Base-by-base conservation (phyloP, 495 filamentous ascomycete genomes). In the Penicillium egyptiacum region DNA sequence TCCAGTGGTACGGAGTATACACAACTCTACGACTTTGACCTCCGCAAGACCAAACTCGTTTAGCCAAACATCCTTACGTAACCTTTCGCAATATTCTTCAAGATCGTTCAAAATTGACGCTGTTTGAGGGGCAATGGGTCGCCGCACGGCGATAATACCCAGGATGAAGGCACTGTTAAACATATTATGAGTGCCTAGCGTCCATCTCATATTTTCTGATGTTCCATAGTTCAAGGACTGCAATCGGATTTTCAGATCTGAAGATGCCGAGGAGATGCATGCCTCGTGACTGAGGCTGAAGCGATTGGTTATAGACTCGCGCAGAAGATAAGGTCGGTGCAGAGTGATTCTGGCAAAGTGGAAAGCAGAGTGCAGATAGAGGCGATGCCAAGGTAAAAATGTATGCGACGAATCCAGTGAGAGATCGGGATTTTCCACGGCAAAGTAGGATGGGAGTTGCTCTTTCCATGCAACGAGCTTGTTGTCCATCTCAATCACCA, bases 201-300 rank as follows among this genome's bases (percentile, higher is more conserved):
- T 60, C 58, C 58, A 60, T 56, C 58, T 51, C 58, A 60, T 60
- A 41, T 60, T 60, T 37, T 56, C 58, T n/a, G 58, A 47, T 3
- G 47, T 56, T 31, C 58, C 53, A 30, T 56, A 60, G 28, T 42
- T 56, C 16, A 60, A 35, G 25, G 58, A 60, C 12, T 47, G 40
- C 37, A 60, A 26, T 14, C 58, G 10, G 14, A 60, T 46, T 31
- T 56, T 60, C 23, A 60, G 58, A 17, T 60, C 58, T 1, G 58
- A 56, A 41, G 58, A 60, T 12, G 58, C 58, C 1, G 58, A 60
- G 19, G 58, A 51, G 2, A 56, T 60, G n/a, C 58, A 60, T 19
- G 58, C 58, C 33, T 60, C 53, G 26, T 60, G 58, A 26, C 58
- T 60, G 6, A 60, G 53, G 28, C 53, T 42, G 50, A 60, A 60